Evolutionary conservation across 2,329 filamentous ascomycete genomes (phyloP).

Genomic region (Penicillium sp.): DNA sequence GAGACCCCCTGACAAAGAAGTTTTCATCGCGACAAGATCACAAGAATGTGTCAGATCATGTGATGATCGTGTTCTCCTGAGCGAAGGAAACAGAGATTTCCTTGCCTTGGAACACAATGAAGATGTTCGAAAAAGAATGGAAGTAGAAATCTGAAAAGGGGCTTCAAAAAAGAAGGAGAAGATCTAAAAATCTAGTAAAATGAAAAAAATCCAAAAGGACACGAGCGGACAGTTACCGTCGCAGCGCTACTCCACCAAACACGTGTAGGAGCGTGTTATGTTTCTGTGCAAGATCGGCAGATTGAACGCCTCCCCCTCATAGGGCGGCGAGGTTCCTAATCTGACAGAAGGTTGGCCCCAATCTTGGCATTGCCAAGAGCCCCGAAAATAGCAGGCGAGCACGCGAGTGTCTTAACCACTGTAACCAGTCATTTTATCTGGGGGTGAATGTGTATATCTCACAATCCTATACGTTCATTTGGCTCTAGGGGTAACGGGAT

Average conservation of each 20-base stretch:
- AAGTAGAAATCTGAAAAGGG: too few relatives aligned
- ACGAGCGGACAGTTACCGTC: not conserved
- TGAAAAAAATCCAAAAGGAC: not conserved
- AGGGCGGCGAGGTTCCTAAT: not conserved
- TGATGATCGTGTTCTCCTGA: not conserved
- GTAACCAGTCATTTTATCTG: too few relatives aligned
- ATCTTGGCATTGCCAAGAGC: not conserved
- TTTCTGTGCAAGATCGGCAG: not conserved
- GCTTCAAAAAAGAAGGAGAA: not conserved
- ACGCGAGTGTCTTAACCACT: not conserved
- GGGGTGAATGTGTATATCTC: not conserved
- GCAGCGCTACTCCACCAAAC: not conserved
- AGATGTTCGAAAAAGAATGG: too few relatives aligned
- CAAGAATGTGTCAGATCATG: not conserved
- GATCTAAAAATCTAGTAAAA: not conserved
- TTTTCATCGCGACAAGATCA: constrained; percentile 7
- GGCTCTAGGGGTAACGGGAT: not conserved
- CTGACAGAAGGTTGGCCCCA: not conserved
- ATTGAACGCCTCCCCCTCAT: not conserved
- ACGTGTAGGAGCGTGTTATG: not conserved
- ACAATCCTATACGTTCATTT: too few relatives aligned
- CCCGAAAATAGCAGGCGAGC: not conserved
- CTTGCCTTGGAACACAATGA: not conserved
- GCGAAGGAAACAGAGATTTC: not conserved
- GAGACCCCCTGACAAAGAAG: not conserved